Conservation (phyloP, 2,329 filamentous ascomycete species). For the Coniochaeta hoffmannii region DNA sequence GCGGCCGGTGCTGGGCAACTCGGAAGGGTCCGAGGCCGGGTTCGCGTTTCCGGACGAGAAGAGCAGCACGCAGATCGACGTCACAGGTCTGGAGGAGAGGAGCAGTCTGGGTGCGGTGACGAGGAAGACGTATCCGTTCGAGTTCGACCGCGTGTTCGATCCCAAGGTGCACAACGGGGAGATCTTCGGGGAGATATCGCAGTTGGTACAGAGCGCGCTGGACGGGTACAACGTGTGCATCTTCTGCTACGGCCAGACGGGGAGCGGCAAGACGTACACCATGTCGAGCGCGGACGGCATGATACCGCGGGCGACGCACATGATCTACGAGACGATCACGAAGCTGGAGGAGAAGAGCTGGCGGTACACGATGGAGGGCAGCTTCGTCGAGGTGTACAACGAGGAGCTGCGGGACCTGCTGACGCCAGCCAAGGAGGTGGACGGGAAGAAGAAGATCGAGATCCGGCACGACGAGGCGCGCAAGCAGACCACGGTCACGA, state of each 20-base stretch:
- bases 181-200: conserved; percentile 93
- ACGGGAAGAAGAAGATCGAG: conserved; percentile 78
- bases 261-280: conserved; percentile 92
- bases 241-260: conserved; percentile 96
- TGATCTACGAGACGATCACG: conserved; percentile 86
- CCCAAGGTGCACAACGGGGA: conserved; percentile 72
- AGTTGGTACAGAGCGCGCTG: conserved; percentile 90
- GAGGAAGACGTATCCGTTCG: conserved; percentile 75
- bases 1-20: conserved; percentile 57
- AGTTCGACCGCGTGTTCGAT: conserved; percentile 88
- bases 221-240: conserved; percentile 99
- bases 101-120: conserved; percentile 70
- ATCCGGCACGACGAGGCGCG: conserved; percentile 79
- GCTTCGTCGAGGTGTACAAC: conserved; percentile 97
- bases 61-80: conserved; percentile 78
- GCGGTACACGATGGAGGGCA: conserved; percentile 90
- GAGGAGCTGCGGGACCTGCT: conserved; percentile 92
- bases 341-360: conserved; percentile 85
- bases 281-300: conserved; percentile 91
- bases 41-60: conserved; percentile 77
- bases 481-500: conserved; percentile 75
- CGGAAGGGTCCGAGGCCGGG: conserved; percentile 60
- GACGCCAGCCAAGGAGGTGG: conserved; percentile 50
- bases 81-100: conserved; percentile 77
- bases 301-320: conserved; percentile 86